phyloP scores from a whole-genome alignment of 2,329 filamentous ascomycete species.

The Penicillium fuscoglaucum region DNA sequence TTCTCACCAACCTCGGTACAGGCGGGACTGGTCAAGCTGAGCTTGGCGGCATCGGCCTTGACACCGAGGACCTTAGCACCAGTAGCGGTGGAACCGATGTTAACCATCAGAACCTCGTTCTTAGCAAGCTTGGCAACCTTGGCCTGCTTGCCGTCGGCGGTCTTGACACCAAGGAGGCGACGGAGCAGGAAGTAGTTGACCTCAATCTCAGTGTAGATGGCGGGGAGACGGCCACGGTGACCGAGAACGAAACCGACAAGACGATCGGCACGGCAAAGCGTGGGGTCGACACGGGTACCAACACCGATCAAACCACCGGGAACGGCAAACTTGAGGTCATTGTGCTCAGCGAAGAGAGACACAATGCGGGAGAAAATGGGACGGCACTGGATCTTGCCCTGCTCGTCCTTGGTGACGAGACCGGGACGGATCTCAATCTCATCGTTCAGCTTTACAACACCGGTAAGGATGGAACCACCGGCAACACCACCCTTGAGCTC shows the following conservation, averaged over 20 bases:
- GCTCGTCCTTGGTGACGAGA: constrained; percentile 93
- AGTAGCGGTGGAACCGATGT: constrained; percentile 96
- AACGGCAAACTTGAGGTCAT: constrained; percentile 97
- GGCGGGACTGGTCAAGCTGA: constrained; percentile 86
- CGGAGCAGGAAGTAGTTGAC: constrained; percentile 99
- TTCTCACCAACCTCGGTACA: constrained; percentile 98
- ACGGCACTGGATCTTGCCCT: constrained; percentile 91
- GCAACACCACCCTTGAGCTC: constrained; percentile 98
- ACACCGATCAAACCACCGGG: constrained; percentile 98
- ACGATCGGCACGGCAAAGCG: constrained; percentile 97
- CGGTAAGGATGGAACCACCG: constrained; percentile 93
- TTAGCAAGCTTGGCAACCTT: constrained; percentile 98
- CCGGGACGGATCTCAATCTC: constrained; percentile 99
- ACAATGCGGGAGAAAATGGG: constrained; percentile 96
- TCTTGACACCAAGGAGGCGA: constrained; percentile 92
- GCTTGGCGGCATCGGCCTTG: constrained; percentile 95
- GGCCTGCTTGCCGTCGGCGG: constrained; percentile 96
- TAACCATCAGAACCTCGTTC: constrained; percentile 99
- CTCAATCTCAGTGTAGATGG: constrained; percentile 98
- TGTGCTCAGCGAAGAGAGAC: constrained; percentile 94
- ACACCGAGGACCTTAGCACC: constrained; percentile 97
- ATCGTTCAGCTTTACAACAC: constrained; percentile 93
- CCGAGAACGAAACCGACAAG: constrained; percentile 97
- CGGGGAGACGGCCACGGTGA: constrained; percentile 86
- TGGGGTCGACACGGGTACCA: constrained; percentile 94